These are phyloP conservation scores for Camellia japonica DNA, from an alignment of 148 eudicot genomes.

Conservation along the genomic window DNA sequence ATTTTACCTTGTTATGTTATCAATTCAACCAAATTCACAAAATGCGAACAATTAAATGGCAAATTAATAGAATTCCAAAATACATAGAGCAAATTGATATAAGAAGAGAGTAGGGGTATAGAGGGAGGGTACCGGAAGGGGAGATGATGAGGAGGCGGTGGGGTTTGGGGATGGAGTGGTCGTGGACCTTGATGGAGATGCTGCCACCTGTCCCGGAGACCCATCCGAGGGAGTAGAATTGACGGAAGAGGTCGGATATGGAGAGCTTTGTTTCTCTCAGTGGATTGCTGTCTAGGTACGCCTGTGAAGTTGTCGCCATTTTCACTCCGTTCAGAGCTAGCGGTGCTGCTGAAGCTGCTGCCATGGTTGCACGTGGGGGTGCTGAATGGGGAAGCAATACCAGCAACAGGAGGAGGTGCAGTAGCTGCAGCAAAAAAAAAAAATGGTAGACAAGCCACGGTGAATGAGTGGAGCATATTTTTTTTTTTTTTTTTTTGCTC, in stretches of 20 bases:
- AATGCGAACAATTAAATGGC: no score
- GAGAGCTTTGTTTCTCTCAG: slow-evolving; percentile 66
- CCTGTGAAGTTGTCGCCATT: slow-evolving; percentile 46
- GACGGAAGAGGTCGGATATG: slow-evolving; percentile 89
- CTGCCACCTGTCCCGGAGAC: slow-evolving; percentile 99
- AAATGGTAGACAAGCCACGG: no score
- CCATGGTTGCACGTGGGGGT: slow-evolving; percentile 16
- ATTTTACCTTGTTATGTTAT: no score
- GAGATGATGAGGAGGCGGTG: slow-evolving; percentile 90
- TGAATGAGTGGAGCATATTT: no score
- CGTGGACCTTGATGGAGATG: slow-evolving; percentile 89
- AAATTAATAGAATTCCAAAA: no score
- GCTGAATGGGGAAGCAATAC: no score
- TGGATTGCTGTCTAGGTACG: slow-evolving; percentile 58
- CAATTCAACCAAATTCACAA: no score
- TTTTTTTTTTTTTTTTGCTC: no score
- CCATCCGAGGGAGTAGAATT: slow-evolving; percentile 89
- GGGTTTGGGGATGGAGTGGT: slow-evolving; percentile 67
- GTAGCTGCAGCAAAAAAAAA: no score
- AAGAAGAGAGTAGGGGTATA: no score
- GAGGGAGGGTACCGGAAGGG: slow-evolving; percentile 63
- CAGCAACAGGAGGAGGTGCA: no score
- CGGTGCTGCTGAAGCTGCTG: slow-evolving; percentile 32
- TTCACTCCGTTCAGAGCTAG: slow-evolving; percentile 36
- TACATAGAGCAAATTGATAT: no score